These are phyloP conservation scores for Piper longum DNA, from an alignment of 164 flowering plant genomes.

Conservation along the genomic window DNA sequence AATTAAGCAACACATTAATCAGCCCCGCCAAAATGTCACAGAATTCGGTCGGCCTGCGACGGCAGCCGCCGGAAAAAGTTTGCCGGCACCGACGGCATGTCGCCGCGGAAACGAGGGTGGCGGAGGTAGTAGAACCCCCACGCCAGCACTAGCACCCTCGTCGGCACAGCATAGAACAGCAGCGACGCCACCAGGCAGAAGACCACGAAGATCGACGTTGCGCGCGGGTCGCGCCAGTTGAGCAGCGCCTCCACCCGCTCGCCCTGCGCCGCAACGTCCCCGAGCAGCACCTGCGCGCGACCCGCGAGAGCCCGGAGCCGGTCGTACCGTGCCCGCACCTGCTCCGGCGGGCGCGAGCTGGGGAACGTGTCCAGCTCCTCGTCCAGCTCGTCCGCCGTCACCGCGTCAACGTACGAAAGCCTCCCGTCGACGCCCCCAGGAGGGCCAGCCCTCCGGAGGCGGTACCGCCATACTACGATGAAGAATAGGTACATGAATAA, in stretches of 20 bases:
- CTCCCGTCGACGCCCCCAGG: conserved; percentile 46
- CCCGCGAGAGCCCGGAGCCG: conserved; percentile 72
- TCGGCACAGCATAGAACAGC: conserved; percentile 59
- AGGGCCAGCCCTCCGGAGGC: conserved; percentile 27
- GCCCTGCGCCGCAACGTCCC: conserved; percentile 86
- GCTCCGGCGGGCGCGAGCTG: conserved; percentile 35
- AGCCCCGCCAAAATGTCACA: conserved; percentile 11
- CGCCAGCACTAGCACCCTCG: conserved; percentile 39
- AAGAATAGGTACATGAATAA: conserved; percentile 65
- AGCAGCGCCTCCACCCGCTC: conserved; percentile 78
- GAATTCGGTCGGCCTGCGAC: conserved; percentile 58
- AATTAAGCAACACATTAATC: no score
- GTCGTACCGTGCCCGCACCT: conserved; percentile 62
- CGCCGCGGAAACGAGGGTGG: conserved; percentile 82
- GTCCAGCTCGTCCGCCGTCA: conserved; percentile 67
- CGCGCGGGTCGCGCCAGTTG: conserved; percentile 91
- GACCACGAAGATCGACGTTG: conserved; percentile 69
- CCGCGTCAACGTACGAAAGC: conserved; percentile 53
- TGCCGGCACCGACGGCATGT: conserved; percentile 64
- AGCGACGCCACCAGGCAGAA: conserved; percentile 54
- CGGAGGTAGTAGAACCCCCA: conserved; percentile 66
- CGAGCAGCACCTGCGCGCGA: conserved; percentile 65
- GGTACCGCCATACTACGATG: conserved; percentile 32
- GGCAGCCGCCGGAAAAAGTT: conserved; percentile 91
- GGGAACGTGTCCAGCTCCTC: conserved; percentile 92